Evolutionary conservation across 768 basidiomycete species (phyloP), one percentile per base, ranked within the genome.

Genomic region (Galerina sulciceps): DNA sequence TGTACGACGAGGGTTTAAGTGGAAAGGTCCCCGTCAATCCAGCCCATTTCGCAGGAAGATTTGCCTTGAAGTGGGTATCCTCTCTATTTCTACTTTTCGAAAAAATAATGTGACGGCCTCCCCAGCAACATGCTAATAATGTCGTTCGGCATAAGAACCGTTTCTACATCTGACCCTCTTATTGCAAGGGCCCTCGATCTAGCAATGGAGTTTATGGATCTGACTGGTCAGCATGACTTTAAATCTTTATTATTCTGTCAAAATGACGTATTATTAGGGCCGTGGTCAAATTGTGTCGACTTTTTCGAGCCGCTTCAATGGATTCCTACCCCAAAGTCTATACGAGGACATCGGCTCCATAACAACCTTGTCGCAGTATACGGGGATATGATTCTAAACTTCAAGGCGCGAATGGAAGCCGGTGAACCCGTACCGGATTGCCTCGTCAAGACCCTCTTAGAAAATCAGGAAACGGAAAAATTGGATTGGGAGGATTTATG

Each of bases 121-220:
- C 59, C 67, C 49, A 79, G 75, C 62, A 79, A 79, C 61, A 81
- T 81, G 76, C 66, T 81, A 9, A 73, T 71, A 4, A 69, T 81
- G 44, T 66, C 73, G 38, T 80, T 79, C 58, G 79, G 73, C 2
- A 74, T 68, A 13, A 78, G 80, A 17, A 78, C 78, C 1, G 73
- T 71, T 47, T 66, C 72, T 18, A 71, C 72, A 14, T 59, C 66
- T 20, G 72, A 81, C 46, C 76, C 76, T 1, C 63, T 79, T 3
- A 74, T 78, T 13, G 70, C 54, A 35, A 67, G 63, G 6, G 74
- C 75, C 11, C 71, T 81, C 20, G 59, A 57, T 20, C 66, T 82
- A 45, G 72, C 76, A n/a, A 68, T 70, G 18, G 81, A 81, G 55
- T 82, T 79, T 57, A 82, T 81, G 78, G 56, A 61, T 36, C 51